These are phyloP conservation scores for Fusarium lateritium DNA, from an alignment of 2,329 filamentous ascomycete genomes.

Conservation along the genomic window DNA sequence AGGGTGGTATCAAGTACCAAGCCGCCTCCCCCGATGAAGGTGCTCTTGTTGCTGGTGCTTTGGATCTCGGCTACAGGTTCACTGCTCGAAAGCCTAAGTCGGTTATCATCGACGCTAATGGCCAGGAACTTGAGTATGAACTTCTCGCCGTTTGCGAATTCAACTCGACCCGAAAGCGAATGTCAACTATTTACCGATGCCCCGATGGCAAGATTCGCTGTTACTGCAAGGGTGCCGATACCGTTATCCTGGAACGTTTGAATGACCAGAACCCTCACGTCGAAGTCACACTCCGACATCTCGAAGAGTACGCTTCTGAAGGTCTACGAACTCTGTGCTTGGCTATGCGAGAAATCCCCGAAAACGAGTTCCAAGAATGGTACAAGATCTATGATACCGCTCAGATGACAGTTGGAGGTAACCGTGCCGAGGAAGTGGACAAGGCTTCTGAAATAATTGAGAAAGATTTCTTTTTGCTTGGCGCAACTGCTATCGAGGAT, in stretches of 20 bases:
- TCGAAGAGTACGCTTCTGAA: conserved; percentile 99
- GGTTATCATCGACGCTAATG: conserved; percentile 85
- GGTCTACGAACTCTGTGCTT: conserved; percentile 95
- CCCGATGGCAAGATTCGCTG: conserved; percentile 94
- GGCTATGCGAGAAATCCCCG: conserved; percentile 92
- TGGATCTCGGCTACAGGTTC: conserved; percentile 89
- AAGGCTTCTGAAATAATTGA: conserved; percentile 98
- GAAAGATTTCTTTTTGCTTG: conserved; percentile 89
- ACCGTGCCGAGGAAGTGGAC: conserved; percentile 93
- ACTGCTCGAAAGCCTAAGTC: conserved; percentile 89
- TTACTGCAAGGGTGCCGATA: conserved; percentile 98
- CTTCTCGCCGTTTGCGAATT: conserved; percentile 98
- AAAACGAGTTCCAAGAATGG: conserved; percentile 92
- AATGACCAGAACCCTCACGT: conserved; percentile 87
- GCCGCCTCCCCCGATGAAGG: conserved; percentile 97
- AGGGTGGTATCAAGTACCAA: conserved; percentile 94
- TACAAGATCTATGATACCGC: conserved; percentile 88
- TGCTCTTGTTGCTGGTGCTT: conserved; percentile 93
- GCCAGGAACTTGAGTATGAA: conserved; percentile 84
- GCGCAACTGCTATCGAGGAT: conserved; percentile 97
- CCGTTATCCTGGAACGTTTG: conserved; percentile 94
- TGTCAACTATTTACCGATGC: conserved; percentile 97
- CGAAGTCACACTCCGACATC: conserved; percentile 89
- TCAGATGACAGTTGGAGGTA: conserved; percentile 90
- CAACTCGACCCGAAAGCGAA: conserved; percentile 92